These are phyloP conservation scores for Dichotomocladium elegans DNA, from an alignment of 371 early-diverging fungal genomes.

Conservation along the genomic window DNA sequence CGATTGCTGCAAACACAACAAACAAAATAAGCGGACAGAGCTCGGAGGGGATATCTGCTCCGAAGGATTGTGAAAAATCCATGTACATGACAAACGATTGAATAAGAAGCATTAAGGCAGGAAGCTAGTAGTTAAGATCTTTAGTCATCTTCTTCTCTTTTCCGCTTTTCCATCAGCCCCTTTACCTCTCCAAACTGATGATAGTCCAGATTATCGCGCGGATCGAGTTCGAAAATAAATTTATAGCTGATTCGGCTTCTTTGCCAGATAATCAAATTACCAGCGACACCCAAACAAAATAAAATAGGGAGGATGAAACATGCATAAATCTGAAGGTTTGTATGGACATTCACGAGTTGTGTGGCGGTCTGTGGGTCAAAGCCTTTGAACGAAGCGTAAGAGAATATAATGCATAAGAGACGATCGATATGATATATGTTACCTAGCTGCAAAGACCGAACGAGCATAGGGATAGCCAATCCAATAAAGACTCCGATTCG, in stretches of 20 bases:
- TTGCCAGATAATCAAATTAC: slow-evolving; percentile 71
- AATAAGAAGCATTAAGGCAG: slow-evolving; percentile 58
- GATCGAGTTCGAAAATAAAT: slow-evolving; percentile 85
- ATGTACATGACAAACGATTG: slow-evolving; percentile 48
- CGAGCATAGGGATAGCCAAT: slow-evolving; percentile 49
- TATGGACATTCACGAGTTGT: slow-evolving; percentile 23
- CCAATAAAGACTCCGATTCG: slow-evolving; percentile 63
- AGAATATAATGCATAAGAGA: neutral
- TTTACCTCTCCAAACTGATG: slow-evolving; percentile 68
- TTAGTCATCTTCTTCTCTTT: too few species aligned
- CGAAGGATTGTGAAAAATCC: slow-evolving; percentile 46
- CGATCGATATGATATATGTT: too few species aligned
- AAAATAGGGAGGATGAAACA: slow-evolving; percentile 63
- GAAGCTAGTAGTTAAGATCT: slow-evolving; percentile 43
- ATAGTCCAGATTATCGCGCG: slow-evolving; percentile 69
- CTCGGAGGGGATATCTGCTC: slow-evolving; percentile 43
- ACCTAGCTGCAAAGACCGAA: slow-evolving; percentile 23
- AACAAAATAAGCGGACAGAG: slow-evolving; percentile 54
- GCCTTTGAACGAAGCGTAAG: neutral
- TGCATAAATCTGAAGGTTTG: slow-evolving; percentile 65
- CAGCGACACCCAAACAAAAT: slow-evolving; percentile 62
- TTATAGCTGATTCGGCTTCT: slow-evolving; percentile 74
- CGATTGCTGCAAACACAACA: slow-evolving; percentile 39
- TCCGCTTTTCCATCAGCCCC: too few species aligned
- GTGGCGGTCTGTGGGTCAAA: slow-evolving; percentile 25